Conservation (phyloP, 106 monocot species). For the Platanthera zijinensis region DNA sequence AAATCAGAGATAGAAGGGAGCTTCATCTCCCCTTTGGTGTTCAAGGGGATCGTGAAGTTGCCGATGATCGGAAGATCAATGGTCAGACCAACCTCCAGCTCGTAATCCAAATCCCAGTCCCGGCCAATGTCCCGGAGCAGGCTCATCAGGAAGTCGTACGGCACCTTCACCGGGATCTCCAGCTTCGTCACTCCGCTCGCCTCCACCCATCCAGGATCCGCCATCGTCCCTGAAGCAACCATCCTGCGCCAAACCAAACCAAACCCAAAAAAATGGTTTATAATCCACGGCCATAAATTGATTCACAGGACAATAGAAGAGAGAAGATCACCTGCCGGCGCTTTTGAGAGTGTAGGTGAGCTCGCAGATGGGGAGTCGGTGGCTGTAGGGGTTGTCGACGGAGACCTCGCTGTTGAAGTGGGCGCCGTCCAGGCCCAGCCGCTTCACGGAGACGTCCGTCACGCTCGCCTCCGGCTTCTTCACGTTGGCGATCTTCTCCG, state of each 20-base stretch:
- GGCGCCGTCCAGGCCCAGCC: slow-evolving; percentile 28
- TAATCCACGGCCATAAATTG: not conserved
- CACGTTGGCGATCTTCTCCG: slow-evolving; percentile 68
- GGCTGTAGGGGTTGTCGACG: slow-evolving; percentile 65
- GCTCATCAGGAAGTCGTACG: slow-evolving; percentile 67
- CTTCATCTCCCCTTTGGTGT: slow-evolving; percentile 72
- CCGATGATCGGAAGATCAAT: slow-evolving; percentile 80
- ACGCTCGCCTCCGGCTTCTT: slow-evolving; percentile 76
- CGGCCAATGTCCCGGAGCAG: slow-evolving; percentile 57
- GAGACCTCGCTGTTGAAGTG: slow-evolving; percentile 45
- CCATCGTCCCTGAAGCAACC: slow-evolving; percentile 8
- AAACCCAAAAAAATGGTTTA: too few species aligned
- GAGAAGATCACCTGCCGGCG: slow-evolving; percentile 32
- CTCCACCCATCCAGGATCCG: slow-evolving; percentile 15
- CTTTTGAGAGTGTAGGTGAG: slow-evolving; percentile 70
- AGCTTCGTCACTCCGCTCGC: slow-evolving; percentile 5
- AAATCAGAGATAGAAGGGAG: slow-evolving; percentile 53
- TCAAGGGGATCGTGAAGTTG: slow-evolving; percentile 71
- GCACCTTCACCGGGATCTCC: slow-evolving; percentile 38
- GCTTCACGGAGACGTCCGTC: slow-evolving; percentile 34
- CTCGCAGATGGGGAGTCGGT: slow-evolving; percentile 69
- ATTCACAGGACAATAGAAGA: not conserved
- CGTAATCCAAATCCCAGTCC: slow-evolving; percentile 94
- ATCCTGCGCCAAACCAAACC: not conserved
- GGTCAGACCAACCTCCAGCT: slow-evolving; percentile 48